phyloP scores from a whole-genome alignment of 148 eudicot genomes.

The Arbutus unedo region DNA sequence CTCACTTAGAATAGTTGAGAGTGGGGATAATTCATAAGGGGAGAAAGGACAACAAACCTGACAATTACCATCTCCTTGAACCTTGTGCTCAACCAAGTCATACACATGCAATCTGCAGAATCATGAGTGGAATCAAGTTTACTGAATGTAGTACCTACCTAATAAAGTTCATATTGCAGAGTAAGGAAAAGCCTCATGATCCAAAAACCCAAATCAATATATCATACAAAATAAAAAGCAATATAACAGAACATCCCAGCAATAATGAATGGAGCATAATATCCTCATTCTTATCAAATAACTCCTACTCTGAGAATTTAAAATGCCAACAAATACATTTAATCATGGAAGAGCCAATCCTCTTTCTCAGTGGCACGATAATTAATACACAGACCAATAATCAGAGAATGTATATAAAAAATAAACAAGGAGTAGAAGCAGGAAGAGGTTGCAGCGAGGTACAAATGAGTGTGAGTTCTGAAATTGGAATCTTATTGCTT shows the following conservation, averaged over 20 bases:
- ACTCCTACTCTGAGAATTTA: neutral
- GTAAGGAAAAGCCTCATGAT: slow-evolving; percentile 7
- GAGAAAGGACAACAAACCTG: slow-evolving; percentile 51
- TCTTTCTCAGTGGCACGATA: neutral
- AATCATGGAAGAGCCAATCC: neutral
- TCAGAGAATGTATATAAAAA: neutral
- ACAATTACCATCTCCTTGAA: slow-evolving; percentile 96
- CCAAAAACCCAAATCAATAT: neutral
- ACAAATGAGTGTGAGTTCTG: neutral
- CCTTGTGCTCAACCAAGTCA: slow-evolving; percentile 83
- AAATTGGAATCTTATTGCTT: neutral
- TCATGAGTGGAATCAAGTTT: slow-evolving; percentile 24
- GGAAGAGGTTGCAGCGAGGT: neutral
- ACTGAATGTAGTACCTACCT: neutral
- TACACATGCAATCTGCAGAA: slow-evolving; percentile 77
- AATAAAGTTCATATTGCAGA: neutral
- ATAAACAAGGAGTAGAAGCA: neutral
- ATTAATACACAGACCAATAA: neutral
- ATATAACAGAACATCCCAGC: slow-evolving; percentile 17
- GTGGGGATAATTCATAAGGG: neutral
- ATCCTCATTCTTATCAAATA: neutral
- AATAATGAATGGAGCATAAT: slow-evolving; percentile 11
- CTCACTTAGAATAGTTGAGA: slow-evolving; percentile 1
- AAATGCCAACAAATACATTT: neutral
- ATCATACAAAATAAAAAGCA: neutral